These are phyloP conservation scores for Pisolithus microcarpus DNA, from an alignment of 768 basidiomycete species.

Conservation along the genomic window DNA sequence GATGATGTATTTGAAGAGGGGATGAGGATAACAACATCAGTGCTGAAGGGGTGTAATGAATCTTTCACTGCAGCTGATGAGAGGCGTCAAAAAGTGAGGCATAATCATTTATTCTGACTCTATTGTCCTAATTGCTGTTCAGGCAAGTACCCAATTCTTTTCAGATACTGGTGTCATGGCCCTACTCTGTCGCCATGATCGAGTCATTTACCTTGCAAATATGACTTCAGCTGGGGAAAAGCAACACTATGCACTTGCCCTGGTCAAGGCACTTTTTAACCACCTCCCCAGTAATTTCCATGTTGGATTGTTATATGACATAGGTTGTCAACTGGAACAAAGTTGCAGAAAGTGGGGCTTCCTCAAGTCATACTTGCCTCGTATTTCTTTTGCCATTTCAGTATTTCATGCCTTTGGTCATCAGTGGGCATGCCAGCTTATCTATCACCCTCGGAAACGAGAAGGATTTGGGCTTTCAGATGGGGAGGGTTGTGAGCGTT, in stretches of 20 bases:
- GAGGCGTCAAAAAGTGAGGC: too few species aligned
- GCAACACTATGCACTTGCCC: too few species aligned
- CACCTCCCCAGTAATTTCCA: too few species aligned
- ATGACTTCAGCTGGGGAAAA: slow-evolving; percentile 7
- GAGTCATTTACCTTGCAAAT: slow-evolving; percentile 12
- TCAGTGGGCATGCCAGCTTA: slow-evolving; percentile 5
- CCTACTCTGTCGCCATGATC: slow-evolving; percentile 17
- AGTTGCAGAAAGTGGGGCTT: too few species aligned
- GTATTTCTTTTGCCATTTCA: neutral
- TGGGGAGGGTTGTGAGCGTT: too few species aligned
- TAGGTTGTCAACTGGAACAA: too few species aligned
- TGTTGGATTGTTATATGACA: too few species aligned
- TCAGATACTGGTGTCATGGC: slow-evolving; percentile 18
- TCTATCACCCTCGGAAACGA: slow-evolving; percentile 3
- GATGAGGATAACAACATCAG: slow-evolving; percentile 21
- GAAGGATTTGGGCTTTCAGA: neutral
- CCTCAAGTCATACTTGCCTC: neutral
- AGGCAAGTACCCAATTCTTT: slow-evolving; percentile 5
- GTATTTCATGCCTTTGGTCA: slow-evolving; percentile 3
- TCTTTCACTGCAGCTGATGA: too few species aligned
- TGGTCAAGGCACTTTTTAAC: too few species aligned
- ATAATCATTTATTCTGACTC: too few species aligned
- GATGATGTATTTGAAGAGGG: too few species aligned
- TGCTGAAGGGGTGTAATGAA: slow-evolving; percentile 26
- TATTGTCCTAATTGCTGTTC: too few species aligned